Base-by-base conservation (phyloP, 2,329 filamentous ascomycete species). In the Verticillium nubilum region DNA sequence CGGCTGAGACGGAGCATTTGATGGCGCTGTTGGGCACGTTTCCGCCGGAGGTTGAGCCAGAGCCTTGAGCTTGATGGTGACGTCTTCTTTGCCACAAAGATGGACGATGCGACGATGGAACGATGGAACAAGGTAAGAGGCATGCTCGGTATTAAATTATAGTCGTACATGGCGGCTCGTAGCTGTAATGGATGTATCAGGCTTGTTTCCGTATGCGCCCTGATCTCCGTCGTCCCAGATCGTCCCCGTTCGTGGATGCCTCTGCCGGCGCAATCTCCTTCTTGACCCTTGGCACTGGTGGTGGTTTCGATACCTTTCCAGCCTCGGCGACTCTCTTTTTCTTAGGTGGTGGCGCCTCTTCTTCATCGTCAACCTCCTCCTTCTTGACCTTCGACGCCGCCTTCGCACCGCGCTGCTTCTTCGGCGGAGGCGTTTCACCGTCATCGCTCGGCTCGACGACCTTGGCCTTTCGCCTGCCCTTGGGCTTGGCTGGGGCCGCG, bases 11-110 rank as follows among this genome's bases (percentile, higher is more conserved):
- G 2, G 54, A 69, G 63, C 71, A 73, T 56, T 58, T 74, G 42
- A 74, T 74, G 72, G 69, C 71, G 4, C 59, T 74, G 53, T 75
- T 74, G 63, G 72, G 70, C 2, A 74, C 72, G 0, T 74, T 73
- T 42, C 70, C 73, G 2, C 69, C 70, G 4, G 68, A 69, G 50
- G 68, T 72, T n/a, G 70, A 72, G 52, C 71, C 70, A 26, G 70
- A 72, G 57, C 68, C 70, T 10, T 72, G 60, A 67, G 37, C 29
- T 19, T 6, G 33, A 27, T 31, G 7, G n/a, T n/a, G n/a, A n/a
- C n/a, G n/a, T n/a, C n/a, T n/a, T n/a, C n/a, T n/a, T n/a, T n/a
- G n/a, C n/a, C n/a, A n/a, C n/a, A n/a, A n/a, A n/a, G n/a, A n/a
- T n/a, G n/a, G n/a, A n/a, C n/a, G n/a, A n/a, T n/a, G n/a, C n/a